phyloP scores from a whole-genome alignment of 495 filamentous ascomycete species.

The Cercophora samala region DNA sequence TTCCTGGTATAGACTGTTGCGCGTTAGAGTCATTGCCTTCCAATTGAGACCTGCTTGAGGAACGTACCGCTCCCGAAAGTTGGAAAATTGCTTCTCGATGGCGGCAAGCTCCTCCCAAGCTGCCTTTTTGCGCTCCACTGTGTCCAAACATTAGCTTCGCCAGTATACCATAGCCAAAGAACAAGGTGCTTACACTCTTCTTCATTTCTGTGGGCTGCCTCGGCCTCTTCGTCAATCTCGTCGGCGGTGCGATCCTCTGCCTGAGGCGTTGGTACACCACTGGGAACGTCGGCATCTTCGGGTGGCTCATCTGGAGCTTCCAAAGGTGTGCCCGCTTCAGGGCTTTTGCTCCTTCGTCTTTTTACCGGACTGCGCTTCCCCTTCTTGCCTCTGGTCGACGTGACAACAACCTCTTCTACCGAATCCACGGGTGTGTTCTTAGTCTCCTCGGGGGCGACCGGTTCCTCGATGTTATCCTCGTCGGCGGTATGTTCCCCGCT shows the following conservation, averaged over 20 bases:
- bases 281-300: constrained; percentile 28
- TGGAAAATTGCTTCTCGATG: constrained; percentile 81
- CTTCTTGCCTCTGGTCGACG: constrained; percentile 33
- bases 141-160: constrained; percentile 38
- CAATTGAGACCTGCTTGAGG: neutral
- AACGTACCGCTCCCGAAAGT: constrained; percentile 79
- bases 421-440: constrained; percentile 30
- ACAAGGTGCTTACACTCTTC: constrained; percentile 69
- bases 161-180: neutral
- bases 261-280: constrained; percentile 39
- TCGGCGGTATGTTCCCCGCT: constrained; percentile 42
- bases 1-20: constrained; percentile 76
- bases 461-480: constrained; percentile 37
- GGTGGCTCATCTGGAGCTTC: constrained; percentile 34
- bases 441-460: constrained; percentile 18
- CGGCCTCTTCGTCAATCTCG: constrained; percentile 52
- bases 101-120: constrained; percentile 74
- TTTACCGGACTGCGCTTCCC: constrained; percentile 40
- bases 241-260: constrained; percentile 48
- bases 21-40: constrained; percentile 13
- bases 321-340: constrained; percentile 28
- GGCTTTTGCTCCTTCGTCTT: constrained; percentile 39
- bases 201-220: constrained; percentile 55
- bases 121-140: constrained; percentile 73
- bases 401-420: constrained; percentile 28